Conservation (phyloP, 345 rosid genomes). For the Citropsis articulata region DNA sequence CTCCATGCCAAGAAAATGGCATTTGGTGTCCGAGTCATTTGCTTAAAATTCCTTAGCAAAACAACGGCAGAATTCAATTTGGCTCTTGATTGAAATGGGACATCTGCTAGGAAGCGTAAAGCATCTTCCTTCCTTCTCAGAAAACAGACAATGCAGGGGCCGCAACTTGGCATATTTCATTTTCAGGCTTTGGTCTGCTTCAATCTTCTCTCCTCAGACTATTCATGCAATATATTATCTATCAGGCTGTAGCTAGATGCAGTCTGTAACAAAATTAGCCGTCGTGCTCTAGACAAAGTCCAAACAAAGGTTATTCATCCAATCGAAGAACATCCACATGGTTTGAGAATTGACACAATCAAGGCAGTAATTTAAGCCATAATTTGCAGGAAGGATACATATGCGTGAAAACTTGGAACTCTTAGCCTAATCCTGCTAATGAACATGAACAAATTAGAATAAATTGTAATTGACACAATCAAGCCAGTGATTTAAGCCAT, state of each 20-base stretch:
- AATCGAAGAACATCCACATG: neutral
- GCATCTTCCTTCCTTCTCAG: constrained; percentile 1
- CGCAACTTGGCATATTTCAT: neutral
- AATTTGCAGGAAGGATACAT: neutral
- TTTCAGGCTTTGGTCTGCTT: neutral
- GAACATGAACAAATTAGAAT: neutral
- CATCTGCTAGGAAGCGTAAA: neutral
- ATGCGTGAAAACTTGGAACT: neutral
- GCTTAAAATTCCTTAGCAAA: neutral
- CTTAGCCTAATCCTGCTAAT: neutral
- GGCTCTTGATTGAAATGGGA: neutral
- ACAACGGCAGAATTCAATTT: neutral
- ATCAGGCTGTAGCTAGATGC: neutral
- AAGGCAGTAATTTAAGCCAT: neutral
- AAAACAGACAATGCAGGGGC: constrained; percentile 6
- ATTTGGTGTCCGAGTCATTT: neutral
- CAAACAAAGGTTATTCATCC: neutral
- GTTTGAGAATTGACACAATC: neutral
- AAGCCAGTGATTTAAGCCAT: neutral
- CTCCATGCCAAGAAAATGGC: neutral
- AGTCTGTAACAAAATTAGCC: neutral
- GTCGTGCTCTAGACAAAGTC: neutral
- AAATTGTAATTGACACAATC: neutral
- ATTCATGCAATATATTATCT: neutral
- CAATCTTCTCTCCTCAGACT: neutral